A percentile compares a stretch with the other conserved stretches of the same genome.
Conservation (phyloP, 129 eudicot genomes). For the Tanacetum coccineum region DNA sequence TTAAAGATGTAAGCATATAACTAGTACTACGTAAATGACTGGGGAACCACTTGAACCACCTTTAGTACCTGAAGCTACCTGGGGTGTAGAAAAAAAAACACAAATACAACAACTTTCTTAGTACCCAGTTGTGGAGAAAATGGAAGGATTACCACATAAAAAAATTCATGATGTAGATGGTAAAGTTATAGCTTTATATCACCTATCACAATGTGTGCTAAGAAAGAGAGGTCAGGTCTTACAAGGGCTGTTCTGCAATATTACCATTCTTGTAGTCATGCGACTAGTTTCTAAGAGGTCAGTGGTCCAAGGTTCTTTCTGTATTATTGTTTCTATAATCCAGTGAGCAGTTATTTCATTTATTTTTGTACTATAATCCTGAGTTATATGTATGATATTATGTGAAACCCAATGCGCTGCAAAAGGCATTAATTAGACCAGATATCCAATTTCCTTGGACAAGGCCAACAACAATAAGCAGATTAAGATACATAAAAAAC, state of each 20-base stretch:
- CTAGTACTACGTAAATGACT: no score
- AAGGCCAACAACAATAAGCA: conserved; percentile 4
- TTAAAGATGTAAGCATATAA: no score
- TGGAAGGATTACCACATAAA: not conserved
- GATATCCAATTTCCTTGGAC: conserved; percentile 9
- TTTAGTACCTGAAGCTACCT: conserved; percentile 99
- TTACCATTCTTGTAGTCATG: not conserved
- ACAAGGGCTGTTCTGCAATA: not conserved
- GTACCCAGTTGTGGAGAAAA: not conserved
- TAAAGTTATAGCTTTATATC: conserved; percentile 4
- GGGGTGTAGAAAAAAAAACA: not conserved
- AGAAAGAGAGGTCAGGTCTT: conserved; percentile 1
- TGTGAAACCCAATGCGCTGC: not conserved
- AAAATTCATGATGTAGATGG: not conserved
- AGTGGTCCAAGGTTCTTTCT: not conserved
- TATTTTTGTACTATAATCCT: conserved; percentile 1
- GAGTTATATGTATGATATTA: not conserved
- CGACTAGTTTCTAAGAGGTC: conserved; percentile 7
- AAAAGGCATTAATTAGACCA: not conserved
- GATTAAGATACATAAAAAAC: not conserved
- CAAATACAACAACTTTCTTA: not conserved
- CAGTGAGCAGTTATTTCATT: not conserved
- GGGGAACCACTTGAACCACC: conserved; percentile 99
- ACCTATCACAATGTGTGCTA: not conserved
- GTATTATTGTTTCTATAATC: not conserved